A percentile compares a stretch with the other conserved stretches of the same genome.
Conservation (phyloP, 306 rosid species). For the Abrus pulchellus region DNA sequence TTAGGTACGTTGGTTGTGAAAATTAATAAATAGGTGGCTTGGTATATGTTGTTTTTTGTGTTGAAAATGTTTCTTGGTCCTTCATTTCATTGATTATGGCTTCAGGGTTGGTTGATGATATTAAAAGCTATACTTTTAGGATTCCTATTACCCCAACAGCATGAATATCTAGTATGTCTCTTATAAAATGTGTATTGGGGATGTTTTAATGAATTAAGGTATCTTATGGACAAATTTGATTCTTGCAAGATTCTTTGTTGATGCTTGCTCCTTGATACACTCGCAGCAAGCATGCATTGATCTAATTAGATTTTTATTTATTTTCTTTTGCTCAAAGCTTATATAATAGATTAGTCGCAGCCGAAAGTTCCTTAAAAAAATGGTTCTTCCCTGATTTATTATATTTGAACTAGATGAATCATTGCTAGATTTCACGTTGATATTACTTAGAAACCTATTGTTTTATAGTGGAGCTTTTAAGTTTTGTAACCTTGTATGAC, state of each 20-base stretch:
- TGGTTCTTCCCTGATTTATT: background rate
- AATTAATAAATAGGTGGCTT: constrained; percentile 27
- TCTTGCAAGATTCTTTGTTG: constrained; percentile 5
- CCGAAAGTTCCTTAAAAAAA: background rate
- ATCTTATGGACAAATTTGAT: background rate
- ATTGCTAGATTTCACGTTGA: background rate
- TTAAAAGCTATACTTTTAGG: background rate
- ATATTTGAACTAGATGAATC: constrained; percentile 17
- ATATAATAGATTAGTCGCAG: background rate
- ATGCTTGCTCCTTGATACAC: background rate
- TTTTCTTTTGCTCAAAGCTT: background rate
- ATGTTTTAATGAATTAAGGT: background rate
- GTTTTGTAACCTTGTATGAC: background rate
- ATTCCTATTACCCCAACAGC: background rate
- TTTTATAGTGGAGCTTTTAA: background rate
- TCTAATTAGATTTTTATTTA: background rate
- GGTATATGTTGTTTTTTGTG: background rate
- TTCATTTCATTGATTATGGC: background rate
- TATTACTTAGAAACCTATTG: background rate
- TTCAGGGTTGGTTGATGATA: constrained; percentile 9
- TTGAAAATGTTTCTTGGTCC: constrained; percentile 37
- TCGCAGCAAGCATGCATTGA: background rate
- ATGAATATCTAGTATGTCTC: background rate
- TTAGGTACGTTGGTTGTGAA: constrained; percentile 7
- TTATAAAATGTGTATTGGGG: background rate